Evolutionary conservation across 2,329 filamentous ascomycete species (phyloP).

Genomic region (Aspergillus ibericus): DNA sequence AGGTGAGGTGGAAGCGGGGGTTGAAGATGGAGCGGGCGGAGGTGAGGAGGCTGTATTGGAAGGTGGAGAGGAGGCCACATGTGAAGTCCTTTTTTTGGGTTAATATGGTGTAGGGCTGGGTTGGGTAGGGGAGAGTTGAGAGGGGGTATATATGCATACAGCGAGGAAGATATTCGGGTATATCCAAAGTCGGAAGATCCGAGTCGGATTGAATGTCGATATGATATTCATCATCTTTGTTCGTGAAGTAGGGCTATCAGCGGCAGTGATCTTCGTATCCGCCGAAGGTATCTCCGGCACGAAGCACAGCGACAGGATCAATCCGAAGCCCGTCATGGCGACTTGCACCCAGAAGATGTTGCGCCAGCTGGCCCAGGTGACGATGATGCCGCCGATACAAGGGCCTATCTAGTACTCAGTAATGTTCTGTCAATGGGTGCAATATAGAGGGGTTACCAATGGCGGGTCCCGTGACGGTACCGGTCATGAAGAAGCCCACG

Average conservation of each 20-base stretch:
- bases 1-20: constrained; percentile 67
- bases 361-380: constrained; percentile 72
- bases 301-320: constrained; percentile 62
- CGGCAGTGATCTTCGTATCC: constrained; percentile 35
- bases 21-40: constrained; percentile 72
- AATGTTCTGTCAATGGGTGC: too few species aligned
- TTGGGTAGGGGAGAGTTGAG: constrained; percentile 10
- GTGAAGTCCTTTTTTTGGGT: constrained; percentile 30
- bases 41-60: constrained; percentile 69
- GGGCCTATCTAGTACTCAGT: constrained; percentile 34
- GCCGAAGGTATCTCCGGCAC: constrained; percentile 66
- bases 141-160: constrained; percentile 46
- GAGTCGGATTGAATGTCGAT: constrained; percentile 61
- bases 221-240: constrained; percentile 33
- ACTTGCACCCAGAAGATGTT: constrained; percentile 78
- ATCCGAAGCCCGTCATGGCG: constrained; percentile 62
- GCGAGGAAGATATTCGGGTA: constrained; percentile 69
- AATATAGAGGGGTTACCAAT: constrained; percentile 39
- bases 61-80: constrained; percentile 61
- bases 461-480: constrained; percentile 45
- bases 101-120: constrained; percentile 50
- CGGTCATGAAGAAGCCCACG: constrained; percentile 46
- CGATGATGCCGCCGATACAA: constrained; percentile 74
- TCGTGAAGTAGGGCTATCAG: background rate
- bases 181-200: constrained; percentile 60